phyloP scores from a whole-genome alignment of 2,329 filamentous ascomycete genomes.

The Cytospora piceicola region DNA sequence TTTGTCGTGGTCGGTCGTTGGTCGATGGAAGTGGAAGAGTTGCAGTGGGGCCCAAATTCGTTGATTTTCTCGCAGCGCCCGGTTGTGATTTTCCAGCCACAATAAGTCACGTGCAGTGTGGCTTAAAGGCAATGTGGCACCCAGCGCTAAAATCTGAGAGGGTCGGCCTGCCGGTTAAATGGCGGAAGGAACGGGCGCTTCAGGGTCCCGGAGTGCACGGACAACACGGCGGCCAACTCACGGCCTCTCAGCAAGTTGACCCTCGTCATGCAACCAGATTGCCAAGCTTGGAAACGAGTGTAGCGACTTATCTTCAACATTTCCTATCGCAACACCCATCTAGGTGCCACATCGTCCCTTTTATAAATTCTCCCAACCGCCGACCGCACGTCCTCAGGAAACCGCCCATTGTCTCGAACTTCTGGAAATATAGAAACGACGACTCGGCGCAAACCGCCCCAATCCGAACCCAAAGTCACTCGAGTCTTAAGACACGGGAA shows the following conservation, averaged over 20 bases:
- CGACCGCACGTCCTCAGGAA: slow-evolving; percentile 4
- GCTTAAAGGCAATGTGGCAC: not conserved
- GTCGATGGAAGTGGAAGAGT: slow-evolving; percentile 33
- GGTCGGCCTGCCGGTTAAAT: not conserved
- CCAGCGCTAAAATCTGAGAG: slow-evolving; percentile 9
- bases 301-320: slow-evolving; percentile 25
- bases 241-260: slow-evolving; percentile 13
- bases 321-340: slow-evolving; percentile 22
- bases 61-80: slow-evolving; percentile 15
- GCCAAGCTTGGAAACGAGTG: slow-evolving; percentile 27
- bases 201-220: not conserved
- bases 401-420: slow-evolving; percentile 4
- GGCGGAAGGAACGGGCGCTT: not conserved
- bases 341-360: not conserved
- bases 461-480: slow-evolving; percentile 3
- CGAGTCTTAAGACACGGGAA: slow-evolving; percentile 15
- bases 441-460: slow-evolving; percentile 22
- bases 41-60: slow-evolving; percentile 22
- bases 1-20: slow-evolving; percentile 30
- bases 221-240: not conserved
- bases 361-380: slow-evolving; percentile 4
- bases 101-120: not conserved
- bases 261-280: slow-evolving; percentile 28
- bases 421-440: slow-evolving; percentile 20
- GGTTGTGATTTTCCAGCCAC: slow-evolving; percentile 4